Conservation (phyloP, 148 eudicot species). For the Rhododendron ovatum region DNA sequence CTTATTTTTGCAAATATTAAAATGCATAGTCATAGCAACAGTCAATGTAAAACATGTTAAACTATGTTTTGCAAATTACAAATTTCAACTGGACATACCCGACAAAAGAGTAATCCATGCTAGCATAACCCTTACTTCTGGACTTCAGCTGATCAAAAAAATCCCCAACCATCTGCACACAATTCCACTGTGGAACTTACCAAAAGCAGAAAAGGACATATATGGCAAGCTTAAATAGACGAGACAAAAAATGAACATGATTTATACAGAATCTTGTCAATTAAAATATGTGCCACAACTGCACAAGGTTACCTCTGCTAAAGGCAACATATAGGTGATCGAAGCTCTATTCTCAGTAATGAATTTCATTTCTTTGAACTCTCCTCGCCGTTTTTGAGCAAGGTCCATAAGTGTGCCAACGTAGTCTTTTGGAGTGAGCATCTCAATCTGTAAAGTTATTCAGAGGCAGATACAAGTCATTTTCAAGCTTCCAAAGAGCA, state of each 20-base stretch:
- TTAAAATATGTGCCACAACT: background rate
- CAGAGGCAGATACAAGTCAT: conserved; percentile 5
- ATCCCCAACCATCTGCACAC: conserved; percentile 93
- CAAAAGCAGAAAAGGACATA: background rate
- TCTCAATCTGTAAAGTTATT: conserved; percentile 58
- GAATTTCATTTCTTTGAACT: conserved; percentile 89
- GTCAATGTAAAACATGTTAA: background rate
- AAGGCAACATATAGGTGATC: conserved; percentile 64
- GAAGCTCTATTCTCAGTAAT: conserved; percentile 86
- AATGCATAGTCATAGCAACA: background rate
- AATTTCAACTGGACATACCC: conserved; percentile 49
- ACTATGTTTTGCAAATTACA: background rate
- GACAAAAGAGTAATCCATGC: conserved; percentile 90
- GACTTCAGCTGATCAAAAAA: conserved; percentile 98
- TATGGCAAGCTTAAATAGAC: background rate
- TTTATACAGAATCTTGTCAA: background rate
- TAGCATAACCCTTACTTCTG: conserved; percentile 95
- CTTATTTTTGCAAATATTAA: background rate
- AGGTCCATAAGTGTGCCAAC: conserved; percentile 98
- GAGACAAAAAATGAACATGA: conserved; percentile 9
- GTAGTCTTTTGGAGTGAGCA: conserved; percentile 93
- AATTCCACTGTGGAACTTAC: background rate
- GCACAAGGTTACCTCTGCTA: conserved; percentile 68
- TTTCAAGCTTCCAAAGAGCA: background rate
- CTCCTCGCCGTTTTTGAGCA: conserved; percentile 94